Base-by-base conservation (phyloP, 148 eudicot genomes). In the Cornus kousa region DNA sequence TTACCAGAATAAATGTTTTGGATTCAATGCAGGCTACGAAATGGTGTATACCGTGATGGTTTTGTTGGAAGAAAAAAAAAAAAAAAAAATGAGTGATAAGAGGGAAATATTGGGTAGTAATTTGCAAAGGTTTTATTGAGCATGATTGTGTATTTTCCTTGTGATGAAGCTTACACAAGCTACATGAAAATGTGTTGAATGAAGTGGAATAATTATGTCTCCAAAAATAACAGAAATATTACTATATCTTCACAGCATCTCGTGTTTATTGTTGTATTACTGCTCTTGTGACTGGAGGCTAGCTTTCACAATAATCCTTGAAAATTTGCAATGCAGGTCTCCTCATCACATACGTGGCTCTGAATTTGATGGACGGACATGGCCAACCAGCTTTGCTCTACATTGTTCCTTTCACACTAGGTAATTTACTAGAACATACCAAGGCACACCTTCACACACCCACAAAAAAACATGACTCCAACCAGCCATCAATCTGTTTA, bases 301-400 rank as follows among this genome's bases (percentile, higher is more conserved):
- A 57, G 19, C 39, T 48, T 69, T 74, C 5, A 31, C 53, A 62
- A 22, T 28, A 70, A 14, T 40, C 20, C 13, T 67, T 77, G 1
- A 17, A 65, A 43, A 43, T n/a, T 85, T 68, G 4, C 37, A 48
- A 24, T 85, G 84, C 85, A 97, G 99, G 98, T 84, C 93, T 97
- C 68, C 94, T 97, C 14, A 48, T 90, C 70, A 97, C 99, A 8
- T 97, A 97, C 50, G 90, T 97, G 76, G 99, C 99, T 69, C 87
- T 97, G 89, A 97, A 97, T 87, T 78, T 97, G 87, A 97, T 97
- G 99, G 99, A 97, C 65, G 99, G 99, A 82, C 99, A 97, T 84
- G 99, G 99, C 43, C 99, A 97, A 88, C 99, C 99, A 65, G 99
- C 99, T 82, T 77, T 97, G 82, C 99, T 97, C 75, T 97, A 97